phyloP scores from a whole-genome alignment of 2,329 filamentous ascomycete species.

The Ilyonectria robusta region DNA sequence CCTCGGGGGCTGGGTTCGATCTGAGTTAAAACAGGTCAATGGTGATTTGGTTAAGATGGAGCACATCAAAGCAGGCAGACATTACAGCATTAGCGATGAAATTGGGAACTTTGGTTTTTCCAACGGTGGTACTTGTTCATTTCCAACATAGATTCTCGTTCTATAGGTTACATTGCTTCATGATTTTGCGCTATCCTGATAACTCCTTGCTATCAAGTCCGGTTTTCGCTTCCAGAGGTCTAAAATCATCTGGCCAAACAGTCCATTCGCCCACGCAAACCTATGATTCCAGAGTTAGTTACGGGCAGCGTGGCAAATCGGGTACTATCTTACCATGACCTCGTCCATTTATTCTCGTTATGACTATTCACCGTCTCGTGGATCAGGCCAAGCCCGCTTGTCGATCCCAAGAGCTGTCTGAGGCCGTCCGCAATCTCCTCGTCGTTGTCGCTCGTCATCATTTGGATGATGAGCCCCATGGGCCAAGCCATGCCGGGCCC shows the following conservation, averaged over 20 bases:
- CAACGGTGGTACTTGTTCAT: conserved; percentile 6
- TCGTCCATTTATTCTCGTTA: conserved; percentile 51
- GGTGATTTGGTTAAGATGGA: conserved; percentile 11
- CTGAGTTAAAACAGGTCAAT: conserved; percentile 66
- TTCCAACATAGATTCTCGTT: conserved; percentile 14
- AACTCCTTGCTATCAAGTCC: conserved; percentile 68
- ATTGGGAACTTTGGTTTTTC: conserved; percentile 14
- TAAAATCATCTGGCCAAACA: conserved; percentile 87
- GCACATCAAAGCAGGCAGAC: conserved; percentile 11
- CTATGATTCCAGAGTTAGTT: conserved; percentile 58
- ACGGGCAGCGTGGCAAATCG: neutral
- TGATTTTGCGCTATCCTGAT: conserved; percentile 53
- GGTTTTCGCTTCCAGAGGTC: conserved; percentile 83
- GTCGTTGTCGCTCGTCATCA: conserved; percentile 83
- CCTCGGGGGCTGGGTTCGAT: conserved; percentile 93
- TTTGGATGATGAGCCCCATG: conserved; percentile 85
- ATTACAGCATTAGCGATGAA: conserved; percentile 39
- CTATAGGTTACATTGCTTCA: conserved; percentile 8
- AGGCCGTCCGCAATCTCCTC: conserved; percentile 80
- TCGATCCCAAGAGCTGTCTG: conserved; percentile 75
- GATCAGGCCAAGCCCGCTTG: conserved; percentile 80
- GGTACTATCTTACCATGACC: conserved; percentile 51
- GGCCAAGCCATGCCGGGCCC: conserved; percentile 85
- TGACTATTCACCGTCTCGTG: conserved; percentile 72
- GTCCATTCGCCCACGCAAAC: conserved; percentile 91